A percentile compares a stretch with the other conserved stretches of the same genome.
These are phyloP conservation scores for Ophiosphaerella herpotricha DNA, from an alignment of 2,329 filamentous ascomycete genomes.

Conservation along the genomic window DNA sequence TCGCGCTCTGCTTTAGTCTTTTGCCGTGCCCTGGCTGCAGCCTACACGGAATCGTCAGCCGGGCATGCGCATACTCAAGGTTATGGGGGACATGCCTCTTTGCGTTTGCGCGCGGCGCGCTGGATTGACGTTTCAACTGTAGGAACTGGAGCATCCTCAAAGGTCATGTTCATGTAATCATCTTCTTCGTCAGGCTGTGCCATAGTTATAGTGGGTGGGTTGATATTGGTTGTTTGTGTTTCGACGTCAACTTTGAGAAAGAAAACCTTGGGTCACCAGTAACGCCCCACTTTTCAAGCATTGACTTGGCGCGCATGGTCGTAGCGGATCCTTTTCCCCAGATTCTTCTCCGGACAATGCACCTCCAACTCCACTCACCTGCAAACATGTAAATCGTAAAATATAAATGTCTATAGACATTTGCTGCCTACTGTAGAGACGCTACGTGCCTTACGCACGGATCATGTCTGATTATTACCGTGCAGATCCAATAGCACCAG, in stretches of 20 bases:
- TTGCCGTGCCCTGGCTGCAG: conserved; percentile 33
- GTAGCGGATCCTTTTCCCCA: not conserved
- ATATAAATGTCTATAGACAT: too few species aligned
- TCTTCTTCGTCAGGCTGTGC: conserved; percentile 71
- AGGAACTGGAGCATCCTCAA: conserved; percentile 65
- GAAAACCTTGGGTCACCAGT: not conserved
- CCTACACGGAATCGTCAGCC: conserved; percentile 25
- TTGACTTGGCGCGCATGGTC: conserved; percentile 1
- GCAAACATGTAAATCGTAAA: not conserved
- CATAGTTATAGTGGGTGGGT: conserved; percentile 20
- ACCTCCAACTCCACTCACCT: not conserved
- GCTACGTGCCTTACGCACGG: not conserved
- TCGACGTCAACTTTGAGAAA: not conserved
- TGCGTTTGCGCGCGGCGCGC: conserved; percentile 59
- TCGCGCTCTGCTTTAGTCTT: conserved; percentile 84
- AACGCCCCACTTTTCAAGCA: conserved; percentile 6
- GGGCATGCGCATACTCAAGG: not conserved
- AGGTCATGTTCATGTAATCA: conserved; percentile 97
- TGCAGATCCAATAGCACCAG: not conserved
- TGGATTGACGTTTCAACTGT: conserved; percentile 67
- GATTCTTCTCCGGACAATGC: not conserved
- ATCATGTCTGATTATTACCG: not conserved
- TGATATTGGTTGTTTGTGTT: not conserved
- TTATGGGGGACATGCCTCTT: conserved; percentile 47
- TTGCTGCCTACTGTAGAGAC: not conserved